Conservation (phyloP, 495 filamentous ascomycete genomes). For the Daldinia grandis region DNA sequence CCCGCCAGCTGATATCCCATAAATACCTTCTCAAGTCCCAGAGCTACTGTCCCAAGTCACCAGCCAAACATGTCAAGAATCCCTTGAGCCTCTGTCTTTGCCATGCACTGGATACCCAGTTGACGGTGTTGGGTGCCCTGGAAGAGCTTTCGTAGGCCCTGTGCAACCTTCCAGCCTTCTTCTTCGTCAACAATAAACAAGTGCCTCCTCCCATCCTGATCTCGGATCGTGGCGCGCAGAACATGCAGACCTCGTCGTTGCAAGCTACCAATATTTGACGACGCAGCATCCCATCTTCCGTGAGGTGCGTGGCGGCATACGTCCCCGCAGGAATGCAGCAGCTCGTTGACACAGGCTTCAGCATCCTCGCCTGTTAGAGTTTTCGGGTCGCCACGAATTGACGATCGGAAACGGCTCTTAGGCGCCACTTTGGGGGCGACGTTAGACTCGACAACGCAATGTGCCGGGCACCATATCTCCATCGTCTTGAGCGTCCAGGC, state of each 20-base stretch:
- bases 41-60: slow-evolving; percentile 18
- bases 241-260: slow-evolving; percentile 74
- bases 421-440: slow-evolving; percentile 51
- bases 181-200: slow-evolving; percentile 83
- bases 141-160: slow-evolving; percentile 77
- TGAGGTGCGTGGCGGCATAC: slow-evolving; percentile 60
- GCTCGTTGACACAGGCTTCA: slow-evolving; percentile 64
- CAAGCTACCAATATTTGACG: slow-evolving; percentile 50
- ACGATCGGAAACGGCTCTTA: slow-evolving; percentile 45
- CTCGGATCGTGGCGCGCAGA: slow-evolving; percentile 80
- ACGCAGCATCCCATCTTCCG: slow-evolving; percentile 44
- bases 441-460: slow-evolving; percentile 48
- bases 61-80: slow-evolving; percentile 71
- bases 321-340: slow-evolving; percentile 69
- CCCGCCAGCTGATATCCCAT: slow-evolving; percentile 20
- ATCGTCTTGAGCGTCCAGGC: slow-evolving; percentile 94
- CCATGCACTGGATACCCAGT: slow-evolving; percentile 70
- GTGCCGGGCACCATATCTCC: slow-evolving; percentile 83
- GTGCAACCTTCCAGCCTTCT: slow-evolving; percentile 92
- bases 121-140: slow-evolving; percentile 73
- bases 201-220: slow-evolving; percentile 83
- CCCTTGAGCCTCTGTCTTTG: slow-evolving; percentile 65
- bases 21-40: not conserved
- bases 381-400: slow-evolving; percentile 53
- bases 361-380: slow-evolving; percentile 67